A percentile compares a stretch with the other conserved stretches of the same genome.
phyloP scores from a whole-genome alignment of 2,329 filamentous ascomycete species.

The Hypocreales sp. region DNA sequence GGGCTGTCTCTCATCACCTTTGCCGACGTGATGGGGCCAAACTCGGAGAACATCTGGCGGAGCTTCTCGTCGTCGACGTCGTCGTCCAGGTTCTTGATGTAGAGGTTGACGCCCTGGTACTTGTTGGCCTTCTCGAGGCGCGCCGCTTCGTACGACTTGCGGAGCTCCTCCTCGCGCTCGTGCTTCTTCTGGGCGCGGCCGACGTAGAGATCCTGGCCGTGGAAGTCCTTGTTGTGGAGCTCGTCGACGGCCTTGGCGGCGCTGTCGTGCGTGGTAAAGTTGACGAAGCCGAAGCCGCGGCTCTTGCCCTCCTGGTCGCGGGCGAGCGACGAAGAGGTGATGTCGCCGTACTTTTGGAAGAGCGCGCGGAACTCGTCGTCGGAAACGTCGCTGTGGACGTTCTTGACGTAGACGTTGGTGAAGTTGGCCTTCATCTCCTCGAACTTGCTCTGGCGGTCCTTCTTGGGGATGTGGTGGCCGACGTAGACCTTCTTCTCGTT shows the following conservation, averaged over 20 bases:
- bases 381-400: constrained; percentile 68
- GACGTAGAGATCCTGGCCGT: constrained; percentile 90
- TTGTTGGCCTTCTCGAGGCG: constrained; percentile 97
- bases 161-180: constrained; percentile 97
- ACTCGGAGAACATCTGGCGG: constrained; percentile 80
- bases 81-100: constrained; percentile 98
- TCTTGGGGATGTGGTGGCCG: constrained; percentile 98
- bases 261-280: constrained; percentile 83
- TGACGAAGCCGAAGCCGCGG: constrained; percentile 91
- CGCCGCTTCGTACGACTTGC: constrained; percentile 95
- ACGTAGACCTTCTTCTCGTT: constrained; percentile 99
- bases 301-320: constrained; percentile 83
- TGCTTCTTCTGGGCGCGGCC: constrained; percentile 99
- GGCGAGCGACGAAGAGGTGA: constrained; percentile 89
- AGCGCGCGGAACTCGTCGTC: constrained; percentile 91
- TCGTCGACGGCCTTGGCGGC: constrained; percentile 78
- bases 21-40: constrained; percentile 90
- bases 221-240: constrained; percentile 83
- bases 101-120: constrained; percentile 98
- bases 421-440: constrained; percentile 99
- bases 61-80: constrained; percentile 97
- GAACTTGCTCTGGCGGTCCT: constrained; percentile 99
- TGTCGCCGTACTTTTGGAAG: constrained; percentile 83
- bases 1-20: constrained; percentile 93
- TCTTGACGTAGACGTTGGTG: constrained; percentile 99